phyloP scores from a whole-genome alignment of 2,329 filamentous ascomycete genomes.

The Fusarium transvaalense region DNA sequence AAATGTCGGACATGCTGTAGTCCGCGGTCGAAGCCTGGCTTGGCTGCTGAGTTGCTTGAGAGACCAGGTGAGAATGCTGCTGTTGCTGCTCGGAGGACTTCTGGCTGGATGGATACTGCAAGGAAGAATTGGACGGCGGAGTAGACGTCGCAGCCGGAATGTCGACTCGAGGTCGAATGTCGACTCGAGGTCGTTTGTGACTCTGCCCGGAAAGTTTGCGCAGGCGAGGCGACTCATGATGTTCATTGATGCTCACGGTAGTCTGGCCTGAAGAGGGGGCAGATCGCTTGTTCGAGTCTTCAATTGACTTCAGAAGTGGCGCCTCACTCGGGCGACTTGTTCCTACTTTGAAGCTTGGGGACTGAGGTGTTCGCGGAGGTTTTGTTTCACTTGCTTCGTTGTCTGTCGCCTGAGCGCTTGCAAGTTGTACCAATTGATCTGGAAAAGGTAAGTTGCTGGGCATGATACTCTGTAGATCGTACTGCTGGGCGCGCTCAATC shows the following conservation, averaged over 20 bases:
- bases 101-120: not conserved
- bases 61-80: not conserved
- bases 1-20: not conserved
- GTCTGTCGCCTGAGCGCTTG: not conserved
- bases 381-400: not conserved
- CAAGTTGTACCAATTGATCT: not conserved
- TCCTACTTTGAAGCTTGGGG: not conserved
- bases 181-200: slow-evolving; percentile 20
- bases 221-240: not conserved
- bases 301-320: not conserved
- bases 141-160: not conserved
- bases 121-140: not conserved
- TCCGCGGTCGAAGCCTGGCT: not conserved
- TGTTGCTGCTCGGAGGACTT: not conserved
- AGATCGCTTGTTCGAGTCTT: slow-evolving; percentile 10
- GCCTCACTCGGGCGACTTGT: not conserved
- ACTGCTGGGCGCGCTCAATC: not conserved
- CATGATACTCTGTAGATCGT: not conserved
- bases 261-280: slow-evolving; percentile 13
- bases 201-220: not conserved
- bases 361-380: slow-evolving; percentile 7
- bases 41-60: not conserved
- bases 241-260: not conserved
- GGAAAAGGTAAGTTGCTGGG: not conserved
- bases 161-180: slow-evolving; percentile 9